Percentiles rank a stretch among this genome's conserved stretches.
Conservation (phyloP, 805 yeast species). For the Nakazawaea wyomingensis region DNA sequence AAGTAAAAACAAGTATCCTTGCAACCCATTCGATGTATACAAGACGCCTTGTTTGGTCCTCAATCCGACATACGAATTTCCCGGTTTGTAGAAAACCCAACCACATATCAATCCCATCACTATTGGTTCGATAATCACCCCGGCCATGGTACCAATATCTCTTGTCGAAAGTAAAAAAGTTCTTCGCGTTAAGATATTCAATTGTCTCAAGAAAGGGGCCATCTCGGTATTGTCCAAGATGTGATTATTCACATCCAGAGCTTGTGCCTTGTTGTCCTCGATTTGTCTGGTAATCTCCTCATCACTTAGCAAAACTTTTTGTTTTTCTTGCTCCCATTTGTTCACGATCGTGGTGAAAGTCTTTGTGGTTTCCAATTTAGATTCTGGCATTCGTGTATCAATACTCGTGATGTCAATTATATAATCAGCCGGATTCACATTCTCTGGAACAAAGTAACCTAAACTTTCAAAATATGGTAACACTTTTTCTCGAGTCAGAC, state of each 20-base stretch:
- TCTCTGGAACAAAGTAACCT: slow-evolving; percentile 39
- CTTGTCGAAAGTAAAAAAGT: slow-evolving; percentile 41
- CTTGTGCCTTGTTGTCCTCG: slow-evolving; percentile 1
- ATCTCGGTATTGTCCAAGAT: slow-evolving; percentile 24
- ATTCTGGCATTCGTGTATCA: slow-evolving; percentile 38
- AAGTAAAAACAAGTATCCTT: slow-evolving; percentile 49
- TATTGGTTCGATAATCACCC: slow-evolving; percentile 35
- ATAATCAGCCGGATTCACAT: slow-evolving; percentile 59
- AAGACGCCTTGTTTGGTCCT: slow-evolving; percentile 51
- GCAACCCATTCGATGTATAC: slow-evolving; percentile 48
- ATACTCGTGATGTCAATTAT: slow-evolving; percentile 53
- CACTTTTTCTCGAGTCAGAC: slow-evolving; percentile 36
- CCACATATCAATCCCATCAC: slow-evolving; percentile 62
- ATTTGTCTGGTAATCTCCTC: slow-evolving; percentile 11
- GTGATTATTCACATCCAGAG: neutral
- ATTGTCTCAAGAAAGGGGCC: slow-evolving; percentile 39
- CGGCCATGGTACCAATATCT: slow-evolving; percentile 45
- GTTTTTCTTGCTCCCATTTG: slow-evolving; percentile 31
- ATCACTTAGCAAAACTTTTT: slow-evolving; percentile 10
- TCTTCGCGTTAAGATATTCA: slow-evolving; percentile 38
- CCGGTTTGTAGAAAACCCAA: slow-evolving; percentile 71
- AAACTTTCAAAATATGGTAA: slow-evolving; percentile 44
- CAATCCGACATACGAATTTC: slow-evolving; percentile 54
- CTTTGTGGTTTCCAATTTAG: slow-evolving; percentile 28
- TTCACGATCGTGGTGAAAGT: slow-evolving; percentile 22